These are phyloP conservation scores for Daldinia loculata DNA, from an alignment of 495 filamentous ascomycete genomes.

Conservation along the genomic window DNA sequence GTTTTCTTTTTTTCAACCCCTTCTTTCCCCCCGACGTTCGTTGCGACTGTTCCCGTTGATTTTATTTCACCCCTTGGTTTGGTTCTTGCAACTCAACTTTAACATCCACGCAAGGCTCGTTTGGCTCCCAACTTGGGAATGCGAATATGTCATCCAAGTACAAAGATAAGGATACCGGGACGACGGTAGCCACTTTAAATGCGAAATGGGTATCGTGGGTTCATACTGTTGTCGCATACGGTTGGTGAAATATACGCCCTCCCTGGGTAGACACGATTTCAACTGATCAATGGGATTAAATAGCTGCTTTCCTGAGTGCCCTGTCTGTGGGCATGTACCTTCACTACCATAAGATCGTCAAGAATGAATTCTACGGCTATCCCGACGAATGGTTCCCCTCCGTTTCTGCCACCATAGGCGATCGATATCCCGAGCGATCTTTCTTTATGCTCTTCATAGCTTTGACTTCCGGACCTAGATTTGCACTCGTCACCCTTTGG, in stretches of 20 bases:
- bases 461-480: slow-evolving; percentile 92
- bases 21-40: neutral
- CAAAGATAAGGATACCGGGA: slow-evolving; percentile 79
- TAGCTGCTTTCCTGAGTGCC: slow-evolving; percentile 89
- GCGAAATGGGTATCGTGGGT: slow-evolving; percentile 92
- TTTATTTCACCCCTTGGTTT: neutral
- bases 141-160: slow-evolving; percentile 74
- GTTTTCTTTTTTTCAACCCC: neutral
- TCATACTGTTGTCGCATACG: slow-evolving; percentile 85
- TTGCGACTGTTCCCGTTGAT: neutral
- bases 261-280: neutral
- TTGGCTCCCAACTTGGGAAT: slow-evolving; percentile 35
- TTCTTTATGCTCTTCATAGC: slow-evolving; percentile 98
- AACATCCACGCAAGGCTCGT: neutral
- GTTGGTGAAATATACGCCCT: slow-evolving; percentile 52
- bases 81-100: neutral
- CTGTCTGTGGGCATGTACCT: slow-evolving; percentile 83
- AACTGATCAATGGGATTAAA: slow-evolving; percentile 11
- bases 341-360: slow-evolving; percentile 96
- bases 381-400: slow-evolving; percentile 99
- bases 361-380: slow-evolving; percentile 97
- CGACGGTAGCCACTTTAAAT: slow-evolving; percentile 82
- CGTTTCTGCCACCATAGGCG: slow-evolving; percentile 97
- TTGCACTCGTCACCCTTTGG: slow-evolving; percentile 90
- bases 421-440: slow-evolving; percentile 95